A percentile compares a stretch with the other conserved stretches of the same genome.
These are phyloP conservation scores for Cardamine chenopodiifolia DNA, from an alignment of 345 rosid species.

Conservation along the genomic window DNA sequence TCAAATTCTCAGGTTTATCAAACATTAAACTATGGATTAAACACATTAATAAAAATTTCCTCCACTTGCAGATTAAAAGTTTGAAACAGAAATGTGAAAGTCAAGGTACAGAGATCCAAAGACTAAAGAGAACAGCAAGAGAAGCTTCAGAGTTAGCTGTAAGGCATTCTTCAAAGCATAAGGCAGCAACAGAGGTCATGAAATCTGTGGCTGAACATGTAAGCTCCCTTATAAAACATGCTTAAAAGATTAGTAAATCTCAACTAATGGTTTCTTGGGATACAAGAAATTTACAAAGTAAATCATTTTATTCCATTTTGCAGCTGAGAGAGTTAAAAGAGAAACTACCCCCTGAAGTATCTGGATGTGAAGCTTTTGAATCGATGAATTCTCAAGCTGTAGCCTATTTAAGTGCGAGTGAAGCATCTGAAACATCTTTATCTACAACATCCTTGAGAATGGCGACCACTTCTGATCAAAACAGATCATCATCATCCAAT, in stretches of 20 bases:
- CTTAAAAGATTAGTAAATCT: background rate
- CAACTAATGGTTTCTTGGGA: background rate
- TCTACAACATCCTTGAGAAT: constrained; percentile 33
- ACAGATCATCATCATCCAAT: constrained; percentile 27
- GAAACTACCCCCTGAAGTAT: constrained; percentile 61
- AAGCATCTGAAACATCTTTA: constrained; percentile 45
- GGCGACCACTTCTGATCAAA: constrained; percentile 30
- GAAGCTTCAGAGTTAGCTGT: constrained; percentile 55
- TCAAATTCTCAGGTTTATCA: background rate
- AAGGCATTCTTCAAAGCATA: constrained; percentile 58
- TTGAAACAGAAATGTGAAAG: constrained; percentile 66
- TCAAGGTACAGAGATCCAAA: constrained; percentile 67
- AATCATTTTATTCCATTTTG: background rate
- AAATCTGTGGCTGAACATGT: constrained; percentile 68
- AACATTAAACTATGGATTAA: background rate
- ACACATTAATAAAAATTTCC: background rate
- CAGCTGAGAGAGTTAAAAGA: constrained; percentile 67
- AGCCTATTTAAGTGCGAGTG: constrained; percentile 46
- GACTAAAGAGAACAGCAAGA: constrained; percentile 50
- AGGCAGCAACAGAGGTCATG: constrained; percentile 59
- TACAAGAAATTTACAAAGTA: background rate
- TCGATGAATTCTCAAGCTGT: constrained; percentile 59
- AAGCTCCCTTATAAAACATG: constrained; percentile 24
- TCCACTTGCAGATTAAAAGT: constrained; percentile 59
- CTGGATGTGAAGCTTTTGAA: constrained; percentile 57